Conservation (phyloP, 768 basidiomycete species). For the Lactifluus piperatus region DNA sequence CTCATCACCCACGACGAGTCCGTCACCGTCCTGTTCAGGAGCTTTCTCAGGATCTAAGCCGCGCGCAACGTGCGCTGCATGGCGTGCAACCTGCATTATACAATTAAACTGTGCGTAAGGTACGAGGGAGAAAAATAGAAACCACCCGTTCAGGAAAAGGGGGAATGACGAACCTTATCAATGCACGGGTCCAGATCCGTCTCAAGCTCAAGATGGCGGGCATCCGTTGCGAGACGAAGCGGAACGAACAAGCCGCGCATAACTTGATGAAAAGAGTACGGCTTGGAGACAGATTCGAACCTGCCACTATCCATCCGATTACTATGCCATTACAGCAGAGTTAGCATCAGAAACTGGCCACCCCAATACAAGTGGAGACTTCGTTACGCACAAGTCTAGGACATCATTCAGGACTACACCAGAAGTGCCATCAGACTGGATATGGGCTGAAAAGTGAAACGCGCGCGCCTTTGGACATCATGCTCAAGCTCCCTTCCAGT, state of each 20-base stretch:
- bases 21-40: constrained; percentile 42
- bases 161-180: constrained; percentile 40
- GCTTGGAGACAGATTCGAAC: constrained; percentile 64
- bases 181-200: constrained; percentile 61
- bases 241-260: constrained; percentile 69
- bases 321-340: constrained; percentile 28
- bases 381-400: constrained; percentile 51
- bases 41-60: constrained; percentile 41
- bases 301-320: constrained; percentile 83
- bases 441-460: background rate
- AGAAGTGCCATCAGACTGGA: constrained; percentile 3
- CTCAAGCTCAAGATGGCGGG: constrained; percentile 55
- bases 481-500: constrained; percentile 68
- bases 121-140: background rate
- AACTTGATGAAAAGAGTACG: constrained; percentile 71
- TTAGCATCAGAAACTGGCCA: background rate
- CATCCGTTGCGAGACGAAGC: constrained; percentile 56
- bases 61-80: constrained; percentile 50
- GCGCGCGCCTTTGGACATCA: constrained; percentile 75
- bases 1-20: constrained; percentile 77
- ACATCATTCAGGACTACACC: constrained; percentile 64
- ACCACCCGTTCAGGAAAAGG: background rate
- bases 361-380: background rate
- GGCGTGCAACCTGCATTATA: constrained; percentile 42
- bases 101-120: background rate